Evolutionary conservation across 441 rosid genomes (phyloP), one percentile per base, ranked within the genome.

Genomic region (Adansonia gregorii): DNA sequence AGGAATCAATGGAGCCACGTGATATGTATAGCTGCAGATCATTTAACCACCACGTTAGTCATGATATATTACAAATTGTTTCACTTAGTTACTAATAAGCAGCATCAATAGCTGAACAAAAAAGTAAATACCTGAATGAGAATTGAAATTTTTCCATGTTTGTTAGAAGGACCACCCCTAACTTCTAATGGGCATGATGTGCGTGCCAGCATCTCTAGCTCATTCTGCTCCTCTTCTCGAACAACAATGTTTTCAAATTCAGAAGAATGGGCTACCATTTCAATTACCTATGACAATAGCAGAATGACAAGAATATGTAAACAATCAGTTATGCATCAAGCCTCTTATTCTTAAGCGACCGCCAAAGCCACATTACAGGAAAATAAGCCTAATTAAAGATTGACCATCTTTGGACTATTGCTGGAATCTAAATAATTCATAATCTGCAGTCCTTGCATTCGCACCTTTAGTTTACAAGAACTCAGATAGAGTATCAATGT

Each of bases 171-270:
- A 78, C 99, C 99, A 7, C 99, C 98, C 86, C 81, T 89, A 75
- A 93, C 91, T 83, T 97, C 99, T 74, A 93, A 88, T 55, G 98
- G 99, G 82, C 99, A 97, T 78, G 86, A 91, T 63, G 87, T 84
- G 59, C 92, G 97, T 84, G 89, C 87, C 83, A 97, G 83, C 71
- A 76, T 87, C 91, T 97, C 99, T 75, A 97, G 88, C 85, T 97
- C 99, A 83, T 88, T 87, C 87, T 97, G 99, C 87, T 97, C 99
- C 81, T 97, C 99, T 76, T 97, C 99, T 84, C 99, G 90, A 79
- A 97, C 95, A 89, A 94, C 95, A 87, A 97, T 94, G 87, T 97
- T 97, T 85, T 86, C 94, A 87, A 97, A 97, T 83, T 97, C 99
- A 76, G 99, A 93, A 76, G 99, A 97, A 83, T 82, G 97, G 78